These are phyloP conservation scores for Pseudocercospora eumusae DNA, from an alignment of 2,329 filamentous ascomycete species.

Conservation along the genomic window DNA sequence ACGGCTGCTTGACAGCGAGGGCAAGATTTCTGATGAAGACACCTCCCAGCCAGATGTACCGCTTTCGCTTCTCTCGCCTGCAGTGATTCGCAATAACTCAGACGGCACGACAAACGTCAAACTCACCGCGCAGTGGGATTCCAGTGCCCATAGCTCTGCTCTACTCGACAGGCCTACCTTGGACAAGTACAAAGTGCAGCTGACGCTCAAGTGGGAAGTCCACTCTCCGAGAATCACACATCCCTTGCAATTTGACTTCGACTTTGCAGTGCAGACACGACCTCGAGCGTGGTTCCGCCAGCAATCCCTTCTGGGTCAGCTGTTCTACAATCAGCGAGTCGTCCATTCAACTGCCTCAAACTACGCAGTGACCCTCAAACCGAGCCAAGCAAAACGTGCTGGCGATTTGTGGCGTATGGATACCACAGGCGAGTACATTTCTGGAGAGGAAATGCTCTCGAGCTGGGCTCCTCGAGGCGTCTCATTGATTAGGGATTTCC, in stretches of 20 bases:
- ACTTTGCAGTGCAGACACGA: constrained; percentile 79
- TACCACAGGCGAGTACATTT: constrained; percentile 91
- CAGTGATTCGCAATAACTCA: constrained; percentile 77
- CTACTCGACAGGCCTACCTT: constrained; percentile 89
- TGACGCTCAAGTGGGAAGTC: constrained; percentile 84
- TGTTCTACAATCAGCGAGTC: constrained; percentile 82
- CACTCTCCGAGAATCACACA: constrained; percentile 79
- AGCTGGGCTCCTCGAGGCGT: constrained; percentile 89
- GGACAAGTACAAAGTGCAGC: constrained; percentile 89
- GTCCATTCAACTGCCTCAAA: constrained; percentile 84
- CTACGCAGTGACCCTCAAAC: constrained; percentile 83
- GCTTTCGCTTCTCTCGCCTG: constrained; percentile 74
- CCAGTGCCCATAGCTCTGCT: constrained; percentile 86
- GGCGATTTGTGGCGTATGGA: constrained; percentile 96
- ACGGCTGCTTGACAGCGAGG: constrained; percentile 78
- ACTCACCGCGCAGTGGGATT: constrained; percentile 93
- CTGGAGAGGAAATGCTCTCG: constrained; percentile 83
- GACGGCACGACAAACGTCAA: constrained; percentile 88
- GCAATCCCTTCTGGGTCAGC: constrained; percentile 78
- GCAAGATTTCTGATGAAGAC: constrained; percentile 74
- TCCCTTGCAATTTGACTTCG: constrained; percentile 82
- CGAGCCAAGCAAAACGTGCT: constrained; percentile 84
- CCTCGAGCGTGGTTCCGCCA: constrained; percentile 82
- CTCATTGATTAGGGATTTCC: constrained; percentile 85
- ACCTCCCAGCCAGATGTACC: constrained; percentile 71